Conservation (phyloP, 2,329 filamentous ascomycete species). For the Alternaria panax region DNA sequence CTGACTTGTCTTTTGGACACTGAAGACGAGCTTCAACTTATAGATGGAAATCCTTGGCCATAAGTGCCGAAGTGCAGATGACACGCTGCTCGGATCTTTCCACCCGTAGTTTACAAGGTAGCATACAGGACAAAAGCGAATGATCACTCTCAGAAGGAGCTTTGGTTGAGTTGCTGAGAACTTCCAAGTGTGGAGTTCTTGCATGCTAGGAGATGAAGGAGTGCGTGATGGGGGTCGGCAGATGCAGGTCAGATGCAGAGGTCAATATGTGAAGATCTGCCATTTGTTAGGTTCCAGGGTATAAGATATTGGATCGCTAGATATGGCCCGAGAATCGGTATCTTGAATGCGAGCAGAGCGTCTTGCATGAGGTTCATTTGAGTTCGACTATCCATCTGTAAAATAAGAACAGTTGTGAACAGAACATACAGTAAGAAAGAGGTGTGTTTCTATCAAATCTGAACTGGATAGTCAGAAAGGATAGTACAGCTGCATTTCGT, state of each 20-base stretch:
- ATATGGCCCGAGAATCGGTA: not conserved
- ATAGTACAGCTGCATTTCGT: not conserved
- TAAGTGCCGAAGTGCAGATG: not conserved
- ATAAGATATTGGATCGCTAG: constrained; percentile 16
- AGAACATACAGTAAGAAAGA: not conserved
- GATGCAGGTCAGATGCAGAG: constrained; percentile 19
- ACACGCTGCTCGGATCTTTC: constrained; percentile 13
- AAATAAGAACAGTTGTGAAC: not conserved
- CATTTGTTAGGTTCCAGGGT: constrained; percentile 21
- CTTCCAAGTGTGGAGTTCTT: constrained; percentile 12
- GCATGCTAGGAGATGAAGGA: constrained; percentile 20
- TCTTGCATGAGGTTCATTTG: not conserved
- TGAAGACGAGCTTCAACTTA: constrained; percentile 21
- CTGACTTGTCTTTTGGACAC: constrained; percentile 5
- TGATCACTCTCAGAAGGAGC: constrained; percentile 26
- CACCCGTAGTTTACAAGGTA: constrained; percentile 19
- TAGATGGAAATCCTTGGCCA: constrained; percentile 11
- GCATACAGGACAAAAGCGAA: constrained; percentile 5
- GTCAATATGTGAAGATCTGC: constrained; percentile 22
- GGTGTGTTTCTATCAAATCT: not conserved
- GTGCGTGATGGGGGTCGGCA: constrained; percentile 24
- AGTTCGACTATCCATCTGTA: not conserved
- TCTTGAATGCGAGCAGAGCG: not conserved
- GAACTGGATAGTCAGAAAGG: not conserved
- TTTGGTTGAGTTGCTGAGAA: constrained; percentile 27